Base-by-base conservation (phyloP, 2,329 filamentous ascomycete genomes). In the Cordyceps sp. region DNA sequence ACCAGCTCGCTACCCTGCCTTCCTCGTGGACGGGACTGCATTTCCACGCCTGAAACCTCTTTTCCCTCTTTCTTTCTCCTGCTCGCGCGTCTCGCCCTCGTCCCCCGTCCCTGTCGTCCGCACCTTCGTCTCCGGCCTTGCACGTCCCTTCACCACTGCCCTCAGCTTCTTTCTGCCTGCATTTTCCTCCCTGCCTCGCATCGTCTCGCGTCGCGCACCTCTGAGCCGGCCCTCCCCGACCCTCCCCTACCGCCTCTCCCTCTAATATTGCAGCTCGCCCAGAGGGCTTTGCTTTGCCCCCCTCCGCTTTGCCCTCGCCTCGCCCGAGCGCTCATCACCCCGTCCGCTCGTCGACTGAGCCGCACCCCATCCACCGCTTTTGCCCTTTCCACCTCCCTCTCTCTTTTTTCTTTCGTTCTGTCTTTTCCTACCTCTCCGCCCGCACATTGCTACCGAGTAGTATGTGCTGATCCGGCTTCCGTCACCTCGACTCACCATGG, bases 391-490 rank as follows among this genome's bases (percentile, higher is more conserved):
- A n/a, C n/a, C n/a, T n/a, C n/a, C n/a, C n/a, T n/a, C n/a, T n/a
- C n/a, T 29, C 27, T 10, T 17, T 29, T 14, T 18, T 18, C 17
- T n/a, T n/a, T 29, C 17, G 15, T 23, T 15, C 26, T 26, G 13
- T 25, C 19, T 26, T 29, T 17, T 14, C 5, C 28, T 6, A n/a
- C 17, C n/a, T n/a, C n/a, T n/a, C n/a, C n/a, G n/a, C n/a, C n/a
- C n/a, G n/a, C n/a, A n/a, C n/a, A n/a, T n/a, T n/a, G 27, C 31
- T 17, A 26, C 28, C 30, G 23, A 44, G 36, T 49, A 55, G 45
- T 49, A 56, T 56, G 53, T 48, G 43, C 48, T 55, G 49, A 51
- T 47, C 32, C 39, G 35, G 23, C 32, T 39, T 33, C 31, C 33
- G 35, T 32, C 35, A 37, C 24, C 36, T 42, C 35, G 35, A 41